Percentiles rank a stretch among this genome's conserved stretches.
phyloP scores from a whole-genome alignment of 2,329 filamentous ascomycete species.

The Fusarium liriodendri region DNA sequence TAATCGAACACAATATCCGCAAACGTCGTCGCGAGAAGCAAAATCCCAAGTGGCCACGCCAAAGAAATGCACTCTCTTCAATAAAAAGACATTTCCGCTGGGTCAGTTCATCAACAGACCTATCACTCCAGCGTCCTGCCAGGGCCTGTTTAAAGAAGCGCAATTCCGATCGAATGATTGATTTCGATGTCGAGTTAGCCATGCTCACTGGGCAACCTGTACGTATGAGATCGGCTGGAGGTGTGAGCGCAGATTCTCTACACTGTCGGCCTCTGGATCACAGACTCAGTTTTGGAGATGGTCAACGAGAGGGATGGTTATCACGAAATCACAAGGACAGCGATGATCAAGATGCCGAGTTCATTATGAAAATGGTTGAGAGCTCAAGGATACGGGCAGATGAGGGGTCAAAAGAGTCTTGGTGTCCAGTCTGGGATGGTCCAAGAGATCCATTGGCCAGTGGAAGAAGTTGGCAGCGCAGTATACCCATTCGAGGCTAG shows the following conservation, averaged over 20 bases:
- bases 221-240: background rate
- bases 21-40: constrained; percentile 13
- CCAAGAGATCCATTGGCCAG: constrained; percentile 31
- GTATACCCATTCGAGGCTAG: constrained; percentile 5
- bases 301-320: constrained; percentile 32
- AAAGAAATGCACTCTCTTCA: background rate
- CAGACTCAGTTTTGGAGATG: constrained; percentile 29
- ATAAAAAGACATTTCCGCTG: constrained; percentile 28
- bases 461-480: constrained; percentile 27
- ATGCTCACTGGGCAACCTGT: constrained; percentile 36
- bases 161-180: constrained; percentile 17
- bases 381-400: constrained; percentile 27
- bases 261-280: constrained; percentile 16
- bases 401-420: constrained; percentile 30
- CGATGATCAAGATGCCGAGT: constrained; percentile 16
- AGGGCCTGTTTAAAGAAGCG: background rate
- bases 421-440: constrained; percentile 40
- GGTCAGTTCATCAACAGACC: constrained; percentile 22
- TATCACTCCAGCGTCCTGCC: constrained; percentile 4
- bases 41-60: background rate
- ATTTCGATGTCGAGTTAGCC: constrained; percentile 36
- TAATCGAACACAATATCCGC: constrained; percentile 28
- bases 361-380: constrained; percentile 38
- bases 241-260: constrained; percentile 4
- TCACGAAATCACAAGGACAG: background rate